A percentile compares a stretch with the other conserved stretches of the same genome.
These are phyloP conservation scores for Plectosphaerella cucumerina DNA, from an alignment of 2,329 filamentous ascomycete species.

Conservation along the genomic window DNA sequence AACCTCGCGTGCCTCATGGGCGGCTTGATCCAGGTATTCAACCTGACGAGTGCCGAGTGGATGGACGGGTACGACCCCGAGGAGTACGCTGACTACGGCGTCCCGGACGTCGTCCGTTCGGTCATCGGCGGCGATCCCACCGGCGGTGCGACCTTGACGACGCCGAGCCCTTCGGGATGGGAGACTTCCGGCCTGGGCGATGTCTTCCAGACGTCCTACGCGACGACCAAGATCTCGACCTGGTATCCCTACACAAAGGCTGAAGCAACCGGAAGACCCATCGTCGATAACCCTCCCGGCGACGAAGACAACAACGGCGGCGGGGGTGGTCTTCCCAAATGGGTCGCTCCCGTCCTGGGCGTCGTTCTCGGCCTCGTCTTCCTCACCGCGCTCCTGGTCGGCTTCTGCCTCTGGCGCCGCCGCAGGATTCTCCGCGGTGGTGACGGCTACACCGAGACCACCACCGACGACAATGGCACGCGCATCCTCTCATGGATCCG, in stretches of 20 bases:
- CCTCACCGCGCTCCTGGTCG: constrained; percentile 45
- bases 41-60: constrained; percentile 68
- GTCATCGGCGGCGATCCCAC: constrained; percentile 63
- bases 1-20: constrained; percentile 39
- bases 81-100: constrained; percentile 60
- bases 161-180: constrained; percentile 58
- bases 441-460: constrained; percentile 29
- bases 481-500: constrained; percentile 50
- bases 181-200: constrained; percentile 38
- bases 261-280: constrained; percentile 20
- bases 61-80: constrained; percentile 64
- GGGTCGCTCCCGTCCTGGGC: constrained; percentile 58
- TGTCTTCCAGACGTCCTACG: constrained; percentile 54
- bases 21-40: constrained; percentile 61
- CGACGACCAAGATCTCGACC: constrained; percentile 48
- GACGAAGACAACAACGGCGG: constrained; percentile 12
- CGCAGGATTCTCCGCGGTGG: constrained; percentile 35
- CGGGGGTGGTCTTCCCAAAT: constrained; percentile 42
- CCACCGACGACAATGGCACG: constrained; percentile 41
- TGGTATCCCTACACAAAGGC: constrained; percentile 56
- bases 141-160: constrained; percentile 67
- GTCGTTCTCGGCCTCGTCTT: constrained; percentile 57
- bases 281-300: constrained; percentile 6
- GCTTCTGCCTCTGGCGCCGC: constrained; percentile 48
- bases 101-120: constrained; percentile 59